These are phyloP conservation scores for Eimeria tenella DNA, from an alignment of 169 alveolate genomes.

Conservation along the genomic window DNA sequence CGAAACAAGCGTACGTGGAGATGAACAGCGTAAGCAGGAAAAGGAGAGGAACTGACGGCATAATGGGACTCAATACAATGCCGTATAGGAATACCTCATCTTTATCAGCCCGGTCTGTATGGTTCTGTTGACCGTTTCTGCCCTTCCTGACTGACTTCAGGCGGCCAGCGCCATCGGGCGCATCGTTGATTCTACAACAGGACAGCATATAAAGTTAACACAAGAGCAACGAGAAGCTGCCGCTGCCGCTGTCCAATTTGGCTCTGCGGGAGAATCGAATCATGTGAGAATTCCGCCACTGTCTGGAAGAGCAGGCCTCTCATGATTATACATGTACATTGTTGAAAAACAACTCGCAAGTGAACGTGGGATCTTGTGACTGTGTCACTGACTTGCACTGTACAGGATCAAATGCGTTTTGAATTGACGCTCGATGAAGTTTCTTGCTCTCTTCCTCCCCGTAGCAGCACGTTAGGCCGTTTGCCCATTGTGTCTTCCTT, in stretches of 20 bases:
- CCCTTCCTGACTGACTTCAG: neutral
- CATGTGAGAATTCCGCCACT: neutral
- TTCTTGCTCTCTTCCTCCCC: constrained; percentile 19
- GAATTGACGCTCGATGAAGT: constrained; percentile 21
- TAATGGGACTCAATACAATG: too few relatives aligned
- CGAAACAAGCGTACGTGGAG: too few relatives aligned
- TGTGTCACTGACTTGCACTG: too few relatives aligned
- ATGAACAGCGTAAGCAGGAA: too few relatives aligned
- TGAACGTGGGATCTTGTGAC: too few relatives aligned
- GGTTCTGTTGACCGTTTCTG: too few relatives aligned
- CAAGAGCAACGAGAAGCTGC: constrained; percentile 39
- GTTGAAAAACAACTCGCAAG: too few relatives aligned
- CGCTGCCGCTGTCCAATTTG: neutral
- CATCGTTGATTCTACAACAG: neutral
- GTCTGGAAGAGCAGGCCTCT: too few relatives aligned
- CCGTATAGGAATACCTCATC: too few relatives aligned
- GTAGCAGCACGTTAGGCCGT: neutral
- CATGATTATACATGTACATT: too few relatives aligned
- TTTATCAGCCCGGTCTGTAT: too few relatives aligned
- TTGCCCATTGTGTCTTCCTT: constrained; percentile 11
- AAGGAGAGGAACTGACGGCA: too few relatives aligned
- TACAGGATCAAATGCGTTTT: neutral
- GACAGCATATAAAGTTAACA: neutral
- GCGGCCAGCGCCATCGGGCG: constrained; percentile 10
- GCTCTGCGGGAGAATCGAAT: neutral